phyloP scores from a whole-genome alignment of 176 grass and related monocot genomes.

The Aegilops umbellulata region DNA sequence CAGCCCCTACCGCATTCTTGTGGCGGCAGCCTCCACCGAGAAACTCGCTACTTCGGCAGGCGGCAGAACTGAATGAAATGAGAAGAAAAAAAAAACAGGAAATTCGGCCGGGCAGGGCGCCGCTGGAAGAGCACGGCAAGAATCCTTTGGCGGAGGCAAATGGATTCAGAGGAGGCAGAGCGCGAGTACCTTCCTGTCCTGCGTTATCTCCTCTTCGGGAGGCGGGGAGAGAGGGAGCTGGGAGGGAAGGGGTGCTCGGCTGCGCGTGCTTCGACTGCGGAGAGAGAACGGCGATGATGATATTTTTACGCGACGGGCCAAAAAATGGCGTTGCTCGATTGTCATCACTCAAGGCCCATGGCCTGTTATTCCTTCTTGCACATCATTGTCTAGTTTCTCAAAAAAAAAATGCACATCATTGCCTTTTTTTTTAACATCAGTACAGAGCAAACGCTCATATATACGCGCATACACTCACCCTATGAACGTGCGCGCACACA shows the following conservation, averaged over 20 bases:
- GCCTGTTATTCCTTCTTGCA: too few species aligned
- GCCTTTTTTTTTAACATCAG: too few species aligned
- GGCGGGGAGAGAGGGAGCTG: neutral
- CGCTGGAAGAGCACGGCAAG: neutral
- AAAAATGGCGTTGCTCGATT: neutral
- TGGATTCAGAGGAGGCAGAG: neutral
- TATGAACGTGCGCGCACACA: too few species aligned
- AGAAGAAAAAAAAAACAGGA: too few species aligned
- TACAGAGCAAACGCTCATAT: too few species aligned
- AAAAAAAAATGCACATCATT: too few species aligned
- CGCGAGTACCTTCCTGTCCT: neutral
- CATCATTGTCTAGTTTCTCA: too few species aligned
- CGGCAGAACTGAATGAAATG: neutral
- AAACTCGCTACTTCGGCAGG: neutral
- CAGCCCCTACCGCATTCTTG: slow-evolving; percentile 23
- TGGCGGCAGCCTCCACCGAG: neutral
- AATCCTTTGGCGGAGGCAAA: neutral
- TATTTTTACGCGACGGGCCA: neutral
- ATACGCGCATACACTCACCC: too few species aligned
- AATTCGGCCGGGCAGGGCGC: neutral
- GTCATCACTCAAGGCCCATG: too few species aligned
- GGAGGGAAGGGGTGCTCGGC: neutral
- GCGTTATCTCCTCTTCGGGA: slow-evolving; percentile 20
- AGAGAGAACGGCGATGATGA: slow-evolving; percentile 1
- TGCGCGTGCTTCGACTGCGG: neutral